Evolutionary conservation across 2,329 filamentous ascomycete genomes (phyloP).

Genomic region (Verticillium zaregamsianum): DNA sequence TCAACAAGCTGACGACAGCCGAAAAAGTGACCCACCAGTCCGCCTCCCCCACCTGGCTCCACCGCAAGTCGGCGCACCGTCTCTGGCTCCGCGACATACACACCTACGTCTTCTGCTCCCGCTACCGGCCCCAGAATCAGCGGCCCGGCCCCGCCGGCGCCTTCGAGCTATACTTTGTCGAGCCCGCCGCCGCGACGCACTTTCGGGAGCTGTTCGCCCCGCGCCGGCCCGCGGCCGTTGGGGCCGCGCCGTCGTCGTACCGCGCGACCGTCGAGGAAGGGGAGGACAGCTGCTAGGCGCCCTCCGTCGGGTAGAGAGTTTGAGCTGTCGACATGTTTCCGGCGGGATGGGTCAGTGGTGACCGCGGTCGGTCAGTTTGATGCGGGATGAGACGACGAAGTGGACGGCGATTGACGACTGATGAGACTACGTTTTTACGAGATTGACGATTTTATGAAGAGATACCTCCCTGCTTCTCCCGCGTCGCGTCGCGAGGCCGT

Average conservation of each 20-base stretch:
- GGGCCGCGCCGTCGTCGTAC: not conserved
- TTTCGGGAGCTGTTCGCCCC: slow-evolving; percentile 37
- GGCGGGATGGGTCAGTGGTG: too few species aligned
- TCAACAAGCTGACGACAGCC: not conserved
- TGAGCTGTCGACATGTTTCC: too few species aligned
- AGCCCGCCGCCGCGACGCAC: slow-evolving; percentile 31
- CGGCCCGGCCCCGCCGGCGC: slow-evolving; percentile 41
- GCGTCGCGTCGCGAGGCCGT: not conserved
- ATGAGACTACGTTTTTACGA: not conserved
- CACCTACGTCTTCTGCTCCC: slow-evolving; percentile 55
- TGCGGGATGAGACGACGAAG: not conserved
- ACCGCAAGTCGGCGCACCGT: slow-evolving; percentile 38
- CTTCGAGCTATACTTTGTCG: slow-evolving; percentile 48
- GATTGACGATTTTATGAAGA: not conserved
- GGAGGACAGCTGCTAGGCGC: not conserved
- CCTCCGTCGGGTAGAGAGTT: too few species aligned
- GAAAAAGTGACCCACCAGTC: slow-evolving; percentile 48
- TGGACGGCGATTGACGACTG: not conserved
- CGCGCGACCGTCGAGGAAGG: not conserved
- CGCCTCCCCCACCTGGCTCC: slow-evolving; percentile 45
- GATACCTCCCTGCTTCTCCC: not conserved
- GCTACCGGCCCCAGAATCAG: slow-evolving; percentile 49
- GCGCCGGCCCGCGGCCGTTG: not conserved
- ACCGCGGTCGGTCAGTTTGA: too few species aligned
- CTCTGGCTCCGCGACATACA: slow-evolving; percentile 51